A percentile compares a stretch with the other conserved stretches of the same genome.
These are phyloP conservation scores for Boletus sp. DNA, from an alignment of 768 basidiomycete genomes.

Conservation along the genomic window DNA sequence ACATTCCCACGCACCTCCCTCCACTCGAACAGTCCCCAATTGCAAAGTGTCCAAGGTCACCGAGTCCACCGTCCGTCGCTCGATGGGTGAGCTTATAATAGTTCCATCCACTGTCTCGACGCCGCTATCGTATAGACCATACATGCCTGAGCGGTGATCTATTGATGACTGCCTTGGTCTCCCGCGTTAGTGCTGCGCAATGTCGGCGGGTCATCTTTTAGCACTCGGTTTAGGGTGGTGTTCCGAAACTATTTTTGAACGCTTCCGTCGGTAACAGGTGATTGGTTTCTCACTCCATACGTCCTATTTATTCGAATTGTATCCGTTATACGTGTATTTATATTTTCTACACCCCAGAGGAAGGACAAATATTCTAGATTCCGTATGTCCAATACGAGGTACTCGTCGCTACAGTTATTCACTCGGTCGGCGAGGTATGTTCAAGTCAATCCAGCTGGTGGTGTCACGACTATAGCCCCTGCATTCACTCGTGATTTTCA, in stretches of 20 bases:
- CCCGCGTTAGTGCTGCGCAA: neutral
- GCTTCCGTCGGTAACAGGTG: neutral
- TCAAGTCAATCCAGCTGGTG: neutral
- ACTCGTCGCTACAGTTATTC: neutral
- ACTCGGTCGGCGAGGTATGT: neutral
- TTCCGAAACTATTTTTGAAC: neutral
- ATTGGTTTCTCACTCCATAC: neutral
- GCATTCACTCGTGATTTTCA: no score
- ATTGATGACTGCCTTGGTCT: neutral
- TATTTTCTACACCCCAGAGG: neutral
- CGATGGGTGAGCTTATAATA: no score
- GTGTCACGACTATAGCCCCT: neutral
- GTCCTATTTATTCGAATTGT: neutral
- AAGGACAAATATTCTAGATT: neutral
- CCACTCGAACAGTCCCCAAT: no score
- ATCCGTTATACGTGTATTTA: neutral
- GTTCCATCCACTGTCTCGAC: neutral
- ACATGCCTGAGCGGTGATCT: neutral
- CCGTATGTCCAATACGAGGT: neutral
- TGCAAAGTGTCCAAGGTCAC: constrained; percentile 9
- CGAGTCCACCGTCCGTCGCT: constrained; percentile 24
- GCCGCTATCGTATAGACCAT: neutral
- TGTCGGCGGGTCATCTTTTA: neutral
- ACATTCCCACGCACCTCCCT: neutral
- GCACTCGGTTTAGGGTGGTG: neutral